These are phyloP conservation scores for Paramecium tetraurelia DNA, from an alignment of 73 alveolate genomes.

Conservation along the genomic window DNA sequence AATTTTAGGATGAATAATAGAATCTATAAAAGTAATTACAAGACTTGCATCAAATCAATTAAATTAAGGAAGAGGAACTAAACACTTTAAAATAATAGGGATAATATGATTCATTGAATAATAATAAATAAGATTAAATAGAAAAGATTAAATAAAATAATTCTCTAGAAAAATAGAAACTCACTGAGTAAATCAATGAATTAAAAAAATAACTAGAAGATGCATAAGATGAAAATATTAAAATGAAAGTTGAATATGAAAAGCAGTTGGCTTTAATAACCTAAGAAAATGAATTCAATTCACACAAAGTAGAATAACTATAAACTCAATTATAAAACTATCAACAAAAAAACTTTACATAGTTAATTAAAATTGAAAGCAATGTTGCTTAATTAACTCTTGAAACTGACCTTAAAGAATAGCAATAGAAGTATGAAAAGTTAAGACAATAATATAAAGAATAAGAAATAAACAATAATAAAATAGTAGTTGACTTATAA, in stretches of 20 bases:
- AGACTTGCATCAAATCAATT: not conserved
- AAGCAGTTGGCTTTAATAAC: not conserved
- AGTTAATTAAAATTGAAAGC: not conserved
- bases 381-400: not conserved
- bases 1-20: not conserved
- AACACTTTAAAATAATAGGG: not conserved
- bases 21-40: not conserved
- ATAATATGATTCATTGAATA: not conserved
- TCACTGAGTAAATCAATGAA: not conserved
- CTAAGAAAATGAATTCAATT: not conserved
- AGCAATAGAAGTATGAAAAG: not conserved
- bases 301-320: not conserved
- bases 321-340: not conserved
- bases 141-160: not conserved
- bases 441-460: constrained; percentile 38
- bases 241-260: constrained; percentile 23
- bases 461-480: not conserved
- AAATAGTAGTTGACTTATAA: not conserved
- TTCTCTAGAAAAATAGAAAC: not conserved
- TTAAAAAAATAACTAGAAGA: not conserved
- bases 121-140: not conserved
- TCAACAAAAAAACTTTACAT: not conserved
- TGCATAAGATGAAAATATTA: constrained; percentile 15
- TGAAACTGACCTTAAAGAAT: constrained; percentile 14
- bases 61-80: not conserved